Evolutionary conservation across 2,329 filamentous ascomycete genomes (phyloP).

Genomic region (Paraconiothyrium brasiliense): DNA sequence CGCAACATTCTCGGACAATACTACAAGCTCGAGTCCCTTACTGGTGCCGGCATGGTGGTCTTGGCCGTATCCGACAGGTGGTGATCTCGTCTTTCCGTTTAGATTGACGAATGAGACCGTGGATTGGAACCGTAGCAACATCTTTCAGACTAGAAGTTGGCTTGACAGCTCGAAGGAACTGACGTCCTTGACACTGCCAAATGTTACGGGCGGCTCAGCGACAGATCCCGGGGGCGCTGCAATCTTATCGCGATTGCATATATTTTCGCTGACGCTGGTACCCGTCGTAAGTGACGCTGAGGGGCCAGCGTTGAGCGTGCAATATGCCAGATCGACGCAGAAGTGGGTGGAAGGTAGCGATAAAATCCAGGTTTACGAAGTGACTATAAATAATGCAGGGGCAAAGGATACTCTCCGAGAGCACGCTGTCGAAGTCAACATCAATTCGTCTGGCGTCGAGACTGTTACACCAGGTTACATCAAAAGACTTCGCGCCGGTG

Average conservation of each 20-base stretch:
- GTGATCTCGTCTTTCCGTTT: slow-evolving; percentile 53
- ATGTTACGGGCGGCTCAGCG: slow-evolving; percentile 37
- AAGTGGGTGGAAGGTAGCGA: slow-evolving; percentile 21
- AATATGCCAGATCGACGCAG: slow-evolving; percentile 18
- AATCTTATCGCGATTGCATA: slow-evolving; percentile 19
- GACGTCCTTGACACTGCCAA: slow-evolving; percentile 47
- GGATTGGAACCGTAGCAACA: slow-evolving; percentile 53
- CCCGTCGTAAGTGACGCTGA: slow-evolving; percentile 7
- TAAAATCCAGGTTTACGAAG: slow-evolving; percentile 23
- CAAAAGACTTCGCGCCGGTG: slow-evolving; percentile 25
- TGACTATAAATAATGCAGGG: slow-evolving; percentile 24
- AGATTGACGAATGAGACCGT: slow-evolving; percentile 46
- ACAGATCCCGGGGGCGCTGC: slow-evolving; percentile 42
- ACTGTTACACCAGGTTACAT: slow-evolving; percentile 24
- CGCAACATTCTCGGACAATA: slow-evolving; percentile 50
- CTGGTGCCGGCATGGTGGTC: slow-evolving; percentile 51
- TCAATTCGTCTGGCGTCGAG: slow-evolving; percentile 17
- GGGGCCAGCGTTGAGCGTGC: slow-evolving; percentile 17
- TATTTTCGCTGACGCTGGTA: slow-evolving; percentile 23
- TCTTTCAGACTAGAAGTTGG: slow-evolving; percentile 53
- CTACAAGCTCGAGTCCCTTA: slow-evolving; percentile 42
- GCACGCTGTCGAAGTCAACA: slow-evolving; percentile 14
- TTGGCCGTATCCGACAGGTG: slow-evolving; percentile 54
- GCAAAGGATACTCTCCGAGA: slow-evolving; percentile 5
- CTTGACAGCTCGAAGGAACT: slow-evolving; percentile 52